Conservation (phyloP, 768 basidiomycete genomes). For the Trametes elegans region DNA sequence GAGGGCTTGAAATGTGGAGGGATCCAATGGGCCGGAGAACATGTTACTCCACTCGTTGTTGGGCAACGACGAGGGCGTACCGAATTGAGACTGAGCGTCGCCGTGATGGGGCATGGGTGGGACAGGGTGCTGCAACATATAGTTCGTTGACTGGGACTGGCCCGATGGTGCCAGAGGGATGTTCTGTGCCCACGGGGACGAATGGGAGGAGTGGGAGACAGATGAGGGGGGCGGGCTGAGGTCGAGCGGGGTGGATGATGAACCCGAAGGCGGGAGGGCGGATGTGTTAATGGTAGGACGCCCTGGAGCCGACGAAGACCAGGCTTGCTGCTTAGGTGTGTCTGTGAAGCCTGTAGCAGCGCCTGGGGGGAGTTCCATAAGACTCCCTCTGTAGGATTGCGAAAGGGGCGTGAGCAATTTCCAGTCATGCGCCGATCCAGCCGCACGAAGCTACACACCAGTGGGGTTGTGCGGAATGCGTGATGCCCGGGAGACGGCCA, state of each 20-base stretch:
- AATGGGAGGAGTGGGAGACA: constrained; percentile 34
- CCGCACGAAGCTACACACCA: constrained; percentile 15
- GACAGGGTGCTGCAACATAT: constrained; percentile 25
- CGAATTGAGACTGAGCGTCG: constrained; percentile 25
- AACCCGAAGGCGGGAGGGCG: constrained; percentile 26
- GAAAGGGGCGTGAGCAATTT: not conserved
- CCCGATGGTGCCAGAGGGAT: constrained; percentile 23
- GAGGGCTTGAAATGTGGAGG: constrained; percentile 58
- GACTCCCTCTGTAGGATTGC: constrained; percentile 14
- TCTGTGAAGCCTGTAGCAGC: constrained; percentile 32
- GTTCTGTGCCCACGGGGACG: constrained; percentile 34
- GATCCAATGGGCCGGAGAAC: constrained; percentile 62
- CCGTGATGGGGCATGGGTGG: constrained; percentile 19
- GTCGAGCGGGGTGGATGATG: constrained; percentile 31
- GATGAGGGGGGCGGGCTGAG: constrained; percentile 33
- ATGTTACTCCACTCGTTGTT: constrained; percentile 52
- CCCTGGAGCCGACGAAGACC: constrained; percentile 30
- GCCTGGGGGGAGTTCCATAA: constrained; percentile 36
- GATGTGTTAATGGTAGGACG: constrained; percentile 39
- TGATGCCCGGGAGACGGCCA: constrained; percentile 12
- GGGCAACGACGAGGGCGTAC: constrained; percentile 26
- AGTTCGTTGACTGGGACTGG: constrained; percentile 20
- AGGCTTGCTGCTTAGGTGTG: constrained; percentile 26
- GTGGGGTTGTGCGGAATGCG: constrained; percentile 14
- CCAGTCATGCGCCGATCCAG: constrained; percentile 2